Conservation (phyloP, 2,329 filamentous ascomycete genomes). For the Chrysosporium queenslandicum region DNA sequence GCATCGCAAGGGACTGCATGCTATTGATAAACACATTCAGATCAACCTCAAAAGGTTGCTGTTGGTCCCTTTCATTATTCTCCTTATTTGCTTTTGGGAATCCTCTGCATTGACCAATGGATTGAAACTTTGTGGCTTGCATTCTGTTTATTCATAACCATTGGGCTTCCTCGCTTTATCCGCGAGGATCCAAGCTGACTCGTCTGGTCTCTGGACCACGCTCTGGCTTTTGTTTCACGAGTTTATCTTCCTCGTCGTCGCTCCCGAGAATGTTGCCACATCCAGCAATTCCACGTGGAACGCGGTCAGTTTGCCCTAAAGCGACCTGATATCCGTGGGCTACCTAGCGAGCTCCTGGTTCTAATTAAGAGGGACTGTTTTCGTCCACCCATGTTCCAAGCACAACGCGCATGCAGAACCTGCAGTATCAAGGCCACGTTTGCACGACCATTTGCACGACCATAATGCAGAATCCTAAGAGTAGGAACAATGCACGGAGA, state of each 20-base stretch:
- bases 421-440: constrained; percentile 4
- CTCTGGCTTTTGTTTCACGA: not conserved
- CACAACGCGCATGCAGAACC: not conserved
- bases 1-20: not conserved
- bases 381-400: not conserved
- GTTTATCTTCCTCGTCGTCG: not conserved
- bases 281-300: constrained; percentile 4
- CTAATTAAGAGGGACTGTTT: not conserved
- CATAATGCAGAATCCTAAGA: not conserved
- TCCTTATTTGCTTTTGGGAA: not conserved
- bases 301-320: not conserved
- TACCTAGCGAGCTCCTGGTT: not conserved
- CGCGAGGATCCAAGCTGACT: not conserved
- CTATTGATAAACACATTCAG: too few relatives aligned
- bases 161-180: not conserved
- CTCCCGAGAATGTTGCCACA: not conserved
- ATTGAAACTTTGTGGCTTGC: not conserved
- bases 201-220: not conserved
- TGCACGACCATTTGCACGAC: not conserved
- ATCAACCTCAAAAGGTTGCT: not conserved
- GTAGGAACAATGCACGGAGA: not conserved
- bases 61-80: not conserved
- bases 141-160: not conserved
- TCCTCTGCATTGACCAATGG: not conserved
- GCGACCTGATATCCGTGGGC: not conserved